phyloP scores from a whole-genome alignment of 768 basidiomycete species.

The Leccinum pellstonianum region DNA sequence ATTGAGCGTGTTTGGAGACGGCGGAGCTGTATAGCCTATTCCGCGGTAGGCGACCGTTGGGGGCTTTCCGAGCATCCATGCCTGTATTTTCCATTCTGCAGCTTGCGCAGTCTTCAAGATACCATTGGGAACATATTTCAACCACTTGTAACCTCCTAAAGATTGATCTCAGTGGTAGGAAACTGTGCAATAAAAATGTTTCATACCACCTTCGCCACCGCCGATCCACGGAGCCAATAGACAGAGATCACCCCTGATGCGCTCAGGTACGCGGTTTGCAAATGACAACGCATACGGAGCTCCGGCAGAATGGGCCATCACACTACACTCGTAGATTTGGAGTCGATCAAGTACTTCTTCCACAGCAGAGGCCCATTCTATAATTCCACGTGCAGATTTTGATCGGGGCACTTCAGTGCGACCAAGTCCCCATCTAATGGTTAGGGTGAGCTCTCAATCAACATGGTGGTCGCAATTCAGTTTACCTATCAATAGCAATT shows the following conservation, averaged over 20 bases:
- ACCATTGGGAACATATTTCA: slow-evolving; percentile 93
- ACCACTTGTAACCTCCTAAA: slow-evolving; percentile 87
- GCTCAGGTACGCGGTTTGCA: slow-evolving; percentile 69
- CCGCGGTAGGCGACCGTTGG: slow-evolving; percentile 82
- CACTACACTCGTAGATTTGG: slow-evolving; percentile 73
- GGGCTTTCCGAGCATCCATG: slow-evolving; percentile 96
- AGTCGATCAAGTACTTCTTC: slow-evolving; percentile 87
- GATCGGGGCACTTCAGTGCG: slow-evolving; percentile 69
- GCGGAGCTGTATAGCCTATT: slow-evolving; percentile 71
- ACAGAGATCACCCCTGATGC: slow-evolving; percentile 82
- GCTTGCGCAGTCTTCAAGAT: slow-evolving; percentile 94
- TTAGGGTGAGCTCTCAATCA: slow-evolving; percentile 14
- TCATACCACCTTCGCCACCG: slow-evolving; percentile 83
- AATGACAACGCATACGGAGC: slow-evolving; percentile 92
- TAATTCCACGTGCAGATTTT: slow-evolving; percentile 72
- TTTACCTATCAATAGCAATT: slow-evolving; percentile 90
- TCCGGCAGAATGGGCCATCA: slow-evolving; percentile 96
- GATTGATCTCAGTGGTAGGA: slow-evolving; percentile 14
- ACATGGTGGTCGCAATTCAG: slow-evolving; percentile 2
- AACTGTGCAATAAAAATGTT: not conserved
- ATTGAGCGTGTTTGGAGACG: slow-evolving; percentile 34
- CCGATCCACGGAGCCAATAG: slow-evolving; percentile 96
- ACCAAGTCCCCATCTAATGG: slow-evolving; percentile 84
- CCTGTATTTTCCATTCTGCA: slow-evolving; percentile 95
- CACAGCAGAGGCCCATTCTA: slow-evolving; percentile 88